Evolutionary conservation across 1,139 yeast genomes (phyloP), one percentile per base, ranked within the genome.

Genomic region (Lodderomyces jiufengensis): DNA sequence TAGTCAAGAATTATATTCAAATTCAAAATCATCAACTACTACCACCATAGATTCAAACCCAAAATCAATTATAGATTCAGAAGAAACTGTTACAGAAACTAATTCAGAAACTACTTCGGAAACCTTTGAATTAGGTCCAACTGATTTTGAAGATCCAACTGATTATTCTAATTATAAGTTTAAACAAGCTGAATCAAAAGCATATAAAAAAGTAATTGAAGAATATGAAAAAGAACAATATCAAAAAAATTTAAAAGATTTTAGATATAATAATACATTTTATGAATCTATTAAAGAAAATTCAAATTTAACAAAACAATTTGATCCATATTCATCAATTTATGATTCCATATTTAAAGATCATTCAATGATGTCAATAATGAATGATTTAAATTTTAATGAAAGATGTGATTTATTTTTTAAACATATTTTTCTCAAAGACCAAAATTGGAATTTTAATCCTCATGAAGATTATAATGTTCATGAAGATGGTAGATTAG

Each of bases 381-480:
- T 61, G 29, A 40, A 41, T 4, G 39, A 46, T 27, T 43, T 61
- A 12, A 34, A 41, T 21, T 58, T 59, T 32, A 45, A 46, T 12
- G 41, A 55, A 25, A 37, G 66, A 33, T 61, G 67, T 48, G 64
- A 61, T 37, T 50, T 61, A 31, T 61, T 55, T 34, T 61, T 62
- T 48, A 49, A 49, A 23, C 59, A 50, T 22, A 44, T 62, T 18
- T 58, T 49, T 40, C 37, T 47, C 1, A 29, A 45, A 3, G 50
- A 57, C 32, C 46, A 49, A 10, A 55, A 55, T 39, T 60, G 64
- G 67, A 44, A 38, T 27, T 35, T 60, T 11, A 47, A 61, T 32
- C 66, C 64, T 15, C 40, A 53, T 36, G 44, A 44, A 21, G 47
- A 49, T 21, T 50, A 49, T 20, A 48, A 48, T 9, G 43, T 52